These are phyloP conservation scores for Rubus parviflorus DNA, from an alignment of 306 rosid genomes.

Conservation along the genomic window DNA sequence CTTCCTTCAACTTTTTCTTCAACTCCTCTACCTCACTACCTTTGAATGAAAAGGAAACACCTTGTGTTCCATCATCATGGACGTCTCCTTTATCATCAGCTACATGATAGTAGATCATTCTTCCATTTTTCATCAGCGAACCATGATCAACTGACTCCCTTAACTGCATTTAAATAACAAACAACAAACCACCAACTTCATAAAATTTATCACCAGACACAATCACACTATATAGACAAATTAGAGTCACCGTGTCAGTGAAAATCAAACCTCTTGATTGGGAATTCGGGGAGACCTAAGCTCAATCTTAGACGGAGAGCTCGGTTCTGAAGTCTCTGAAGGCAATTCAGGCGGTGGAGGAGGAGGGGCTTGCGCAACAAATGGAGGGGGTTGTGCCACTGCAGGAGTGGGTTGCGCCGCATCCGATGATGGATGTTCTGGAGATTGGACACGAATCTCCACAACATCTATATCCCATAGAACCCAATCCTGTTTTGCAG, in stretches of 20 bases:
- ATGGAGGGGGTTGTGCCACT: not conserved
- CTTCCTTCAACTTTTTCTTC: constrained; percentile 51
- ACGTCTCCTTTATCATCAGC: constrained; percentile 60
- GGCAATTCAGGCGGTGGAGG: constrained; percentile 13
- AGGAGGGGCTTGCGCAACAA: not conserved
- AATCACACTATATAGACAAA: not conserved
- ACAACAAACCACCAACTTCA: not conserved
- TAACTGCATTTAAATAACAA: constrained; percentile 24
- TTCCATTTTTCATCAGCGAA: constrained; percentile 40
- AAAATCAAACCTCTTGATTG: constrained; percentile 41
- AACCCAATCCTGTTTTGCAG: constrained; percentile 67
- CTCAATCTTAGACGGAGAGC: constrained; percentile 33
- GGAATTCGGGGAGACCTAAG: constrained; percentile 31
- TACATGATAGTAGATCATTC: constrained; percentile 55
- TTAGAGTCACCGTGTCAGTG: not conserved
- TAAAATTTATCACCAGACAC: not conserved
- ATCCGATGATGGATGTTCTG: constrained; percentile 10
- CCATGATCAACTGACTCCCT: not conserved
- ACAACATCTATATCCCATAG: constrained; percentile 80
- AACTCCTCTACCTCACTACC: constrained; percentile 57
- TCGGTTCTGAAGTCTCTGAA: constrained; percentile 10
- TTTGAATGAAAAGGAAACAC: constrained; percentile 50
- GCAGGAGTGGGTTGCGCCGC: not conserved
- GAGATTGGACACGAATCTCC: constrained; percentile 32
- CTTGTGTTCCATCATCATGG: constrained; percentile 27